A percentile compares a stretch with the other conserved stretches of the same genome.
Conservation (phyloP, 78 protist genomes). For the Dictyostelium capitatum region DNA sequence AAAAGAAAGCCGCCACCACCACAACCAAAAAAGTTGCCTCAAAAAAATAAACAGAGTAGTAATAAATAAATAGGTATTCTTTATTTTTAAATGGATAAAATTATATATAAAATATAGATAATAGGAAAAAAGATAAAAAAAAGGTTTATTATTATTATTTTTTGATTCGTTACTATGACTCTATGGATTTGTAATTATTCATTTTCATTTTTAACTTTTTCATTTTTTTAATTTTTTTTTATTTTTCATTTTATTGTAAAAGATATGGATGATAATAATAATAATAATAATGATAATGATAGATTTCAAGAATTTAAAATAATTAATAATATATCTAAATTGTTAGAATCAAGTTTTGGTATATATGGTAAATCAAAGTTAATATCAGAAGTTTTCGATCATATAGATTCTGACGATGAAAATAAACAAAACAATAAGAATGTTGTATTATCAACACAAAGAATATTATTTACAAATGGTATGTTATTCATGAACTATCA, state of each 20-base stretch:
- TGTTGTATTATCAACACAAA: conserved; percentile 22
- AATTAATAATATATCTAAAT: neutral
- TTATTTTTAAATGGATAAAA: too few relatives aligned
- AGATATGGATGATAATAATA: neutral
- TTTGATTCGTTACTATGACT: too few relatives aligned
- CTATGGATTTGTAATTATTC: too few relatives aligned
- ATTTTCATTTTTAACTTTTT: neutral
- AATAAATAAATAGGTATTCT: too few relatives aligned
- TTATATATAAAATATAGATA: too few relatives aligned
- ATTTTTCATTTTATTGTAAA: neutral
- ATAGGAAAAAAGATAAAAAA: too few relatives aligned
- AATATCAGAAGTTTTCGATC: conserved; percentile 15
- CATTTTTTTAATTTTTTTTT: neutral
- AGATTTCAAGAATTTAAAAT: neutral
- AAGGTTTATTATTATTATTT: too few relatives aligned
- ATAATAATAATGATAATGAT: neutral
- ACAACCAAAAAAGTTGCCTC: conserved; percentile 36
- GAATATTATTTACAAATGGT: conserved; percentile 49
- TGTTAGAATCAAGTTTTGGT: conserved; percentile 23
- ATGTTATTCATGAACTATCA: too few relatives aligned
- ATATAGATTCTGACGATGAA: neutral
- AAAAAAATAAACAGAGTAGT: conserved; percentile 6
- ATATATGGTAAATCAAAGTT: conserved; percentile 15
- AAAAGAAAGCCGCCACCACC: conserved; percentile 74
- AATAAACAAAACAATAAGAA: neutral